These are phyloP conservation scores for Ophiostoma sp. DNA, from an alignment of 2,329 filamentous ascomycete genomes.

Conservation along the genomic window DNA sequence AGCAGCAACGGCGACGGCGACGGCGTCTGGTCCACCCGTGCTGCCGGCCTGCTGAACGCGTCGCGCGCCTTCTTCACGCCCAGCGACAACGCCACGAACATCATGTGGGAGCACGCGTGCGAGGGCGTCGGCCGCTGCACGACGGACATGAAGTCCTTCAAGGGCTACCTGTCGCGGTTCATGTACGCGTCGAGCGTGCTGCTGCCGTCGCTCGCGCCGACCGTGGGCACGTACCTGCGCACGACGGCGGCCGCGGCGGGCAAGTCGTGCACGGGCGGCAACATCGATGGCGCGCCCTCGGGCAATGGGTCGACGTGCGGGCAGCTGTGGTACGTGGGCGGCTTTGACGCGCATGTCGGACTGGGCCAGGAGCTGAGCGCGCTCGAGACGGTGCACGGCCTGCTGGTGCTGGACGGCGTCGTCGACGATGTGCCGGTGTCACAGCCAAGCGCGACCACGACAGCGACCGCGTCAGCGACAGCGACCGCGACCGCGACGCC, in stretches of 20 bases:
- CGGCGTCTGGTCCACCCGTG: slow-evolving; percentile 49
- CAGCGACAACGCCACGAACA: slow-evolving; percentile 46
- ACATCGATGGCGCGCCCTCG: not conserved
- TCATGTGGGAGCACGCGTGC: slow-evolving; percentile 65
- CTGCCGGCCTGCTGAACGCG: slow-evolving; percentile 48
- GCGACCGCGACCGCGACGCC: not conserved
- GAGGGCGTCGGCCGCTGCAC: slow-evolving; percentile 54
- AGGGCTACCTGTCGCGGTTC: slow-evolving; percentile 61
- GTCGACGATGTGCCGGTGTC: slow-evolving; percentile 10
- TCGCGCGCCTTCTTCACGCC: slow-evolving; percentile 50
- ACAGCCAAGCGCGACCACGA: not conserved
- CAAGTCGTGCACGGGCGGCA: slow-evolving; percentile 52
- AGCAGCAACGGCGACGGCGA: slow-evolving; percentile 37
- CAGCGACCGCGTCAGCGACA: not conserved
- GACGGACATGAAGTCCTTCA: slow-evolving; percentile 62
- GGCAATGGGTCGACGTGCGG: slow-evolving; percentile 50
- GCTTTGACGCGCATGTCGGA: slow-evolving; percentile 50
- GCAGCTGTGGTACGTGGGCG: slow-evolving; percentile 56
- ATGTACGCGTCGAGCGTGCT: slow-evolving; percentile 55
- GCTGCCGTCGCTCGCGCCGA: slow-evolving; percentile 48
- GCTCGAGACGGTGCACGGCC: slow-evolving; percentile 57
- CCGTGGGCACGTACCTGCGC: slow-evolving; percentile 46
- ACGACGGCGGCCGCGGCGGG: slow-evolving; percentile 53
- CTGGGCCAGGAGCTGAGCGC: slow-evolving; percentile 62
- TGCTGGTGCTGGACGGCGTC: slow-evolving; percentile 38